Percentiles rank a stretch among this genome's conserved stretches.
Evolutionary conservation across 768 basidiomycete species (phyloP).

Genomic region (Leccinum subgranulosum): DNA sequence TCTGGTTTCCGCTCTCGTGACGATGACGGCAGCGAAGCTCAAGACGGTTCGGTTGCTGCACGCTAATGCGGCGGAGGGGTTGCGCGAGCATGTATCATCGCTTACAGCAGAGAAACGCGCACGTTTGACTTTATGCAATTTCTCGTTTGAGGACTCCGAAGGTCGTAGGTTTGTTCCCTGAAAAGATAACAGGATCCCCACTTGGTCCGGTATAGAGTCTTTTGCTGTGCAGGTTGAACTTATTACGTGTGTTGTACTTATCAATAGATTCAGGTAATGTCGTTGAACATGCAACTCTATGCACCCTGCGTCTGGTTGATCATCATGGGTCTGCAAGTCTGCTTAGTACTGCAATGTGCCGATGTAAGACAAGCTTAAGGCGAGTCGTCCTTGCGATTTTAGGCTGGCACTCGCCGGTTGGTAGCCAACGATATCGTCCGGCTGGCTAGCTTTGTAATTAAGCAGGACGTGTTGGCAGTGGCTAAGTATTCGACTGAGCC

Average conservation of each 20-base stretch:
- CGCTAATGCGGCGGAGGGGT: slow-evolving; percentile 7
- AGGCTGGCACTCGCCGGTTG: not conserved
- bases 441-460: no score
- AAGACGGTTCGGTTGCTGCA: slow-evolving; percentile 21
- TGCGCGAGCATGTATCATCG: slow-evolving; percentile 8
- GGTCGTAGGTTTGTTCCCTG: slow-evolving; percentile 16
- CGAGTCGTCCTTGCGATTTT: not conserved
- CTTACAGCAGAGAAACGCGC: slow-evolving; percentile 9
- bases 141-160: slow-evolving; percentile 23
- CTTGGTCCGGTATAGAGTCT: not conserved
- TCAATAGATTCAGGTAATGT: not conserved
- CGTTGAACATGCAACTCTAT: not conserved
- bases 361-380: not conserved
- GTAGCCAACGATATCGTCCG: not conserved
- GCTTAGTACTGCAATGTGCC: not conserved
- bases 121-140: slow-evolving; percentile 6
- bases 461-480: no score
- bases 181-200: not conserved
- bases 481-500: no score
- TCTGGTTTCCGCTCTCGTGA: slow-evolving; percentile 22
- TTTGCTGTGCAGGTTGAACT: not conserved
- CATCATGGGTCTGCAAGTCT: not conserved
- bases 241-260: not conserved
- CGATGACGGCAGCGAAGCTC: slow-evolving; percentile 21
- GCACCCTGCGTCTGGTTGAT: not conserved